Percentiles rank a stretch among this genome's conserved stretches.
Evolutionary conservation across 345 rosid species (phyloP).

Genomic region (Physaria fendleri): DNA sequence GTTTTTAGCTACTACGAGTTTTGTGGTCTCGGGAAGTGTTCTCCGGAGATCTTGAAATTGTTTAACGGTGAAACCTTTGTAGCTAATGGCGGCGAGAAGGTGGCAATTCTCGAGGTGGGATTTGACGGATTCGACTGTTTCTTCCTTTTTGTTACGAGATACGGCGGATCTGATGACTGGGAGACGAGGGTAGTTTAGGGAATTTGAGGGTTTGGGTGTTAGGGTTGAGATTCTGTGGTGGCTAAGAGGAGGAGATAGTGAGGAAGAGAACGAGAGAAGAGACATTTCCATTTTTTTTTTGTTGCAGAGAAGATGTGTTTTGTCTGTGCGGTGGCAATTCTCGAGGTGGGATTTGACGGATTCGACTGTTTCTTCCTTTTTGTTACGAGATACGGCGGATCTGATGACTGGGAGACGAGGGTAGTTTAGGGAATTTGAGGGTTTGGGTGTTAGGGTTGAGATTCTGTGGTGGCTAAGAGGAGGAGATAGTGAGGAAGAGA

Average conservation of each 20-base stretch:
- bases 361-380: conserved; percentile 80
- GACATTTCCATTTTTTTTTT: conserved; percentile 60
- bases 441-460: conserved; percentile 24
- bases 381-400: conserved; percentile 75
- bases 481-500: conserved; percentile 44
- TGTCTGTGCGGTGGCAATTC: conserved; percentile 72
- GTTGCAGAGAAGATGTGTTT: conserved; percentile 13
- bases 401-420: conserved; percentile 35
- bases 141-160: conserved; percentile 75
- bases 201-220: conserved; percentile 17
- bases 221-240: conserved; percentile 27
- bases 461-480: conserved; percentile 24
- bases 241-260: conserved; percentile 29
- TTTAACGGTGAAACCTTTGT: conserved; percentile 74
- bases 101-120: conserved; percentile 74
- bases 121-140: conserved; percentile 73
- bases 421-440: conserved; percentile 17
- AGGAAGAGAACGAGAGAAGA: conserved; percentile 57
- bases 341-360: conserved; percentile 70
- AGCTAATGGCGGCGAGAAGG: conserved; percentile 72
- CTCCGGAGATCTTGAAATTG: conserved; percentile 77
- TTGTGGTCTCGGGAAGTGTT: conserved; percentile 62
- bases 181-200: conserved; percentile 14
- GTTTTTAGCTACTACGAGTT: conserved; percentile 79
- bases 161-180: conserved; percentile 65